These are phyloP conservation scores for Thymus quinquecostatus DNA, from an alignment of 257 asterid species.

Conservation along the genomic window DNA sequence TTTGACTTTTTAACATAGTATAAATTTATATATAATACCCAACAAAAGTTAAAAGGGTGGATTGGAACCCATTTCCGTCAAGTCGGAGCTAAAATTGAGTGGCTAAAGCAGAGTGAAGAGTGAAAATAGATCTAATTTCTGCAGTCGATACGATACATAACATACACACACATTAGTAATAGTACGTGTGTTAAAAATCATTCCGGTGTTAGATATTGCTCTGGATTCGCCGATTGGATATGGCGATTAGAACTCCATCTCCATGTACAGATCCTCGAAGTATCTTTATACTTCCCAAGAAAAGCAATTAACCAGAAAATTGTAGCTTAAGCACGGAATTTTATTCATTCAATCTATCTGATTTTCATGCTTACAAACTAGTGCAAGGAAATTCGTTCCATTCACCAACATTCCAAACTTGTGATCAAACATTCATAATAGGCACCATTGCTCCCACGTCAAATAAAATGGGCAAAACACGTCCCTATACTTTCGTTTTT, in stretches of 20 bases:
- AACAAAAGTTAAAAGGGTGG: no score
- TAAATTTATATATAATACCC: no score
- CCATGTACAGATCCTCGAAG: background rate
- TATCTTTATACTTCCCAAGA: background rate
- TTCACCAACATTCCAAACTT: conserved; percentile 1
- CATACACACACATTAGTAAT: background rate
- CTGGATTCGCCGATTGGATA: conserved; percentile 22
- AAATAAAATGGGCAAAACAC: conserved; percentile 20
- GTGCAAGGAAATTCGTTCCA: background rate
- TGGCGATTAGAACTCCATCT: background rate
- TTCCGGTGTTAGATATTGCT: conserved; percentile 25
- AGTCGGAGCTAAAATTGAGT: background rate
- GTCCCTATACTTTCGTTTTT: no score
- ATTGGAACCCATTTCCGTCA: no score
- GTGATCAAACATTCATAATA: background rate
- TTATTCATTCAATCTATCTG: no score
- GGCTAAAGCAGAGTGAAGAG: conserved; percentile 12
- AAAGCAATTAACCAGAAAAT: background rate
- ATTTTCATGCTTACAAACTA: background rate
- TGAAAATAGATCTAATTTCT: conserved; percentile 19
- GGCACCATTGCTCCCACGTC: background rate
- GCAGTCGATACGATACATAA: background rate
- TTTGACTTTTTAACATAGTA: no score
- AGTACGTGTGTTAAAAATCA: background rate
- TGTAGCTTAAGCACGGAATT: background rate